These are phyloP conservation scores for Yarrowia sp. DNA, from an alignment of 805 yeast genomes.

Conservation along the genomic window DNA sequence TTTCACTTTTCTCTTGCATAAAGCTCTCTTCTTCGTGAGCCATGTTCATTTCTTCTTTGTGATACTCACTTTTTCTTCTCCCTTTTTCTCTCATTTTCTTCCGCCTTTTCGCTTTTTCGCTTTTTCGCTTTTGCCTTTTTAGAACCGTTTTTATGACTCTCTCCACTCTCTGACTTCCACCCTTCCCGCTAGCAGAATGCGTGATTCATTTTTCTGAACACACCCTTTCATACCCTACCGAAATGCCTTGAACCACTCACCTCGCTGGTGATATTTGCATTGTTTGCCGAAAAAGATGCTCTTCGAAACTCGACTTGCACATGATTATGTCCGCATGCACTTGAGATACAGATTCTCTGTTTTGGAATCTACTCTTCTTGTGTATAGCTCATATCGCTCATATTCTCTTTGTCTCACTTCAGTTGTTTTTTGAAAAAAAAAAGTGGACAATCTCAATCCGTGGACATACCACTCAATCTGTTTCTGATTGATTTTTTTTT, in stretches of 20 bases:
- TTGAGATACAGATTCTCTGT: too few relatives aligned
- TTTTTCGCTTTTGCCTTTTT: background rate
- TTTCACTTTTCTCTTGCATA: background rate
- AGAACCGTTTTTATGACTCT: too few relatives aligned
- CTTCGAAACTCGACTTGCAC: too few relatives aligned
- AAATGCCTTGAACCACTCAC: background rate
- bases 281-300: too few relatives aligned
- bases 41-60: background rate
- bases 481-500: background rate
- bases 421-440: slow-evolving; percentile 2
- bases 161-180: background rate
- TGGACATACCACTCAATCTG: slow-evolving; percentile 6
- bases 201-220: slow-evolving; percentile 4
- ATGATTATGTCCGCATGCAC: too few relatives aligned
- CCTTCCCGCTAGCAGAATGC: background rate
- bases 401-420: slow-evolving; percentile 1
- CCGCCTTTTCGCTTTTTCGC: background rate
- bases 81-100: background rate
- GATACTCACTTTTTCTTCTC: background rate
- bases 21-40: too few relatives aligned
- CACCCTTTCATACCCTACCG: background rate
- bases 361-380: too few relatives aligned
- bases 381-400: too few relatives aligned
- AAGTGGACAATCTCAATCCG: background rate
- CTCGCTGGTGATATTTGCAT: too few relatives aligned